A percentile compares a stretch with the other conserved stretches of the same genome.
These are phyloP conservation scores for Vicia villosa DNA, from an alignment of 306 rosid species.

Conservation along the genomic window DNA sequence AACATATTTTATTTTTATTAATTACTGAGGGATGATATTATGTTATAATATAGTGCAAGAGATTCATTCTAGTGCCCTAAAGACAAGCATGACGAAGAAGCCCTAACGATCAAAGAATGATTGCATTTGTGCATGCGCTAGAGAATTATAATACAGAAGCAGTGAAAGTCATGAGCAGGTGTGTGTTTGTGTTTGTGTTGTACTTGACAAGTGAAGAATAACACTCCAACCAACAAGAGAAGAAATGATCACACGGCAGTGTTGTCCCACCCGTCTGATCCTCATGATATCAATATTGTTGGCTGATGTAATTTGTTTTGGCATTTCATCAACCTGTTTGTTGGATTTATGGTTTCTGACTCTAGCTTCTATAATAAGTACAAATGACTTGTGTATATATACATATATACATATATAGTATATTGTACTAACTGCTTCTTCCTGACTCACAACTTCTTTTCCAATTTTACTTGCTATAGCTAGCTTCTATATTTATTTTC, in stretches of 20 bases:
- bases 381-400: constrained; percentile 3
- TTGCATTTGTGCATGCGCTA: constrained; percentile 69
- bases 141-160: constrained; percentile 46
- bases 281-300: constrained; percentile 23
- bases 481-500: constrained; percentile 21
- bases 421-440: constrained; percentile 3
- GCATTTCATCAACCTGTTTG: constrained; percentile 33
- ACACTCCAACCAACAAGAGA: background rate
- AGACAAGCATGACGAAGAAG: constrained; percentile 30
- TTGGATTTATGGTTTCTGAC: constrained; percentile 24
- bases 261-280: constrained; percentile 50
- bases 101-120: constrained; percentile 54
- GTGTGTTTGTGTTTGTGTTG: constrained; percentile 30
- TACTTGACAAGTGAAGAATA: constrained; percentile 42
- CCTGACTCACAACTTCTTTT: background rate
- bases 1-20: no score
- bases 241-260: constrained; percentile 47
- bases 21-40: no score
- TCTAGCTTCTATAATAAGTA: constrained; percentile 17
- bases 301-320: constrained; percentile 47
- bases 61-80: background rate
- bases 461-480: constrained; percentile 20
- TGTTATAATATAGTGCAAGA: no score
- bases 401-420: background rate
- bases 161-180: constrained; percentile 42